Conservation (phyloP, 2,329 filamentous ascomycete genomes). For the Colletotrichum plurivorum region DNA sequence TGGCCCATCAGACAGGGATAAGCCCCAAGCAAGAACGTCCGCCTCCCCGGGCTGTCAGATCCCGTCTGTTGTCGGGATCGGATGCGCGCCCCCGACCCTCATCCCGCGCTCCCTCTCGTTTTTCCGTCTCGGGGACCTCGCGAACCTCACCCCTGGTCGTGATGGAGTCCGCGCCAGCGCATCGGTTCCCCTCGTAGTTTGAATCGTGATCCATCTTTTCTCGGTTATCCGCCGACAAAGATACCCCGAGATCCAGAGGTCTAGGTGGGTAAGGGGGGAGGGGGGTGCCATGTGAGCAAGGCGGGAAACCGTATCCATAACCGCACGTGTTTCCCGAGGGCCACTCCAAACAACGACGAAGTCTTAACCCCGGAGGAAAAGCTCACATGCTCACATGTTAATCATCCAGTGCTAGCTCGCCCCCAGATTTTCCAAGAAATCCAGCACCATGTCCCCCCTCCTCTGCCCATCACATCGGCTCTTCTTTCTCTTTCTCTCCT, state of each 20-base stretch:
- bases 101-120: too few species aligned
- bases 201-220: not conserved
- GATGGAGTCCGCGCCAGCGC: conserved; percentile 7
- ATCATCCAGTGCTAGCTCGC: conserved; percentile 30
- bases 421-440: conserved; percentile 30
- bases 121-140: too few species aligned
- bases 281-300: too few species aligned
- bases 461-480: too few species aligned
- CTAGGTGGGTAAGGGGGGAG: too few species aligned
- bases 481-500: not conserved
- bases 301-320: not conserved
- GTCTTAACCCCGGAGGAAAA: too few species aligned
- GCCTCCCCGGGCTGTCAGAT: not conserved
- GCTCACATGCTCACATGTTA: conserved; percentile 4
- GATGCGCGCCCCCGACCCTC: conserved; percentile 6
- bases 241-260: conserved; percentile 5
- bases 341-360: too few species aligned
- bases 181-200: not conserved
- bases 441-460: not conserved
- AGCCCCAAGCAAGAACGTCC: too few species aligned
- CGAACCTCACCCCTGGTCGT: too few species aligned
- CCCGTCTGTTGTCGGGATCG: conserved; percentile 15
- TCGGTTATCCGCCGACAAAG: conserved; percentile 17
- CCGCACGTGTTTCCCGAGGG: conserved; percentile 1
- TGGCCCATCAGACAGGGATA: too few species aligned